Evolutionary conservation across 1,284 basidiomycete species (phyloP).

Genomic region (Cutaneotrichosporon daszewskae): DNA sequence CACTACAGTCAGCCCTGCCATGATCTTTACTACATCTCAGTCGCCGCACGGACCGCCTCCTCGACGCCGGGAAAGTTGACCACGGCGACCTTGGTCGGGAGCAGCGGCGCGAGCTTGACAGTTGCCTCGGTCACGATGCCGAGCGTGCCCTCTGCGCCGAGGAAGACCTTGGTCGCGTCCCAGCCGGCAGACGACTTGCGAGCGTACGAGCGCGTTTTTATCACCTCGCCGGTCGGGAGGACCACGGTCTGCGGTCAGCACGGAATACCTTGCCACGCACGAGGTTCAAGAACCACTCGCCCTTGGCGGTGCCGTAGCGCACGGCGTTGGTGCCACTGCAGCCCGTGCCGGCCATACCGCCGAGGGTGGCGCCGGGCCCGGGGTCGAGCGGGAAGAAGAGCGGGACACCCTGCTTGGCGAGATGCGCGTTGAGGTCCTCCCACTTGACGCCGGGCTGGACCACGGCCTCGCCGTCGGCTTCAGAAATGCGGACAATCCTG

Average conservation of each 20-base stretch:
- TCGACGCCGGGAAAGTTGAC: slow-evolving; percentile 52
- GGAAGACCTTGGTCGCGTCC: slow-evolving; percentile 84
- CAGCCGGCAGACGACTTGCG: slow-evolving; percentile 86
- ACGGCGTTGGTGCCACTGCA: slow-evolving; percentile 70
- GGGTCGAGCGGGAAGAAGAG: slow-evolving; percentile 90
- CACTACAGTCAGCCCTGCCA: slow-evolving; percentile 1
- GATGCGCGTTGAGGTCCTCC: slow-evolving; percentile 74
- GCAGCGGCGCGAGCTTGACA: slow-evolving; percentile 67
- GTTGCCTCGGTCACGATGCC: slow-evolving; percentile 91
- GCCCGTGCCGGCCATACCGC: slow-evolving; percentile 84
- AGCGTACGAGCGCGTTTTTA: slow-evolving; percentile 81
- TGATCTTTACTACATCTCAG: slow-evolving; percentile 37
- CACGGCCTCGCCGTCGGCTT: slow-evolving; percentile 71
- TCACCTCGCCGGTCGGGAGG: slow-evolving; percentile 81
- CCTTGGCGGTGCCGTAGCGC: slow-evolving; percentile 77
- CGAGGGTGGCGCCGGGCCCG: slow-evolving; percentile 65
- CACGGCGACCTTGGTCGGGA: slow-evolving; percentile 61
- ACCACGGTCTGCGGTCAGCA: slow-evolving; percentile 65
- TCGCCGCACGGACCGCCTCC: slow-evolving; percentile 61
- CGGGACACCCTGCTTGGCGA: slow-evolving; percentile 65
- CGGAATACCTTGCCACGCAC: slow-evolving; percentile 47
- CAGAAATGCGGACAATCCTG: slow-evolving; percentile 59
- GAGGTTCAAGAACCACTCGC: slow-evolving; percentile 75
- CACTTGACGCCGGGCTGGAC: slow-evolving; percentile 79
- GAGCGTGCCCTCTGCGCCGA: slow-evolving; percentile 89